phyloP scores from a whole-genome alignment of 306 rosid species.

The Hippophae rhamnoides region DNA sequence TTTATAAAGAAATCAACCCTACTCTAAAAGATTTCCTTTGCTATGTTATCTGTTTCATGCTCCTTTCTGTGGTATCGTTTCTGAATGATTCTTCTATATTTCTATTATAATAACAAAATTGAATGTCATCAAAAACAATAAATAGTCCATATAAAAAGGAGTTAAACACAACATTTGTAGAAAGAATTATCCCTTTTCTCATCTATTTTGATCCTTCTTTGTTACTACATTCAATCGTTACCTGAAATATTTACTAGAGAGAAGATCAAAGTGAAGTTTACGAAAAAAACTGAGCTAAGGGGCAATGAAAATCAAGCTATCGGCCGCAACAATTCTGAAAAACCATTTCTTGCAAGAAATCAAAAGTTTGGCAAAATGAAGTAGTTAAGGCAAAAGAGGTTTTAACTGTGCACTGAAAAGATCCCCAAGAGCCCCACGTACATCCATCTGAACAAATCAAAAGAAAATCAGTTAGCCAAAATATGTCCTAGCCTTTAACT shows the following conservation, averaged over 20 bases:
- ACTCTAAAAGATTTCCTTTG: no score
- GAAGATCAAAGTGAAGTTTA: no score
- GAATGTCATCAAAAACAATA: background rate
- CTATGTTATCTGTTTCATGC: no score
- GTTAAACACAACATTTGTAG: no score
- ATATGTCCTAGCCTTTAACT: background rate
- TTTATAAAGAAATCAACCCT: no score
- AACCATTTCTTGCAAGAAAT: conserved; percentile 6
- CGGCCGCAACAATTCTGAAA: background rate
- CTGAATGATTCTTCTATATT: background rate
- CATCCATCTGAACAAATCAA: conserved; percentile 69
- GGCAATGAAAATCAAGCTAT: no score
- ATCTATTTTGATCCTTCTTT: background rate
- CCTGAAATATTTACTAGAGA: no score
- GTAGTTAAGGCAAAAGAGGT: conserved; percentile 63
- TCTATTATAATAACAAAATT: conserved; percentile 7
- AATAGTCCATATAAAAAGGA: background rate
- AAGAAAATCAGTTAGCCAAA: conserved; percentile 5
- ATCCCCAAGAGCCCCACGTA: conserved; percentile 94
- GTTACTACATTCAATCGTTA: background rate
- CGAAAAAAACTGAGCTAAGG: no score
- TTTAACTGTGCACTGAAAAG: conserved; percentile 82
- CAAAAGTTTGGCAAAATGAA: background rate
- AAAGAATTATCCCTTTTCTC: background rate
- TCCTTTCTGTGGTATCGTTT: background rate